Conservation (phyloP, 805 yeast genomes). For the Pichia nakasei region DNA sequence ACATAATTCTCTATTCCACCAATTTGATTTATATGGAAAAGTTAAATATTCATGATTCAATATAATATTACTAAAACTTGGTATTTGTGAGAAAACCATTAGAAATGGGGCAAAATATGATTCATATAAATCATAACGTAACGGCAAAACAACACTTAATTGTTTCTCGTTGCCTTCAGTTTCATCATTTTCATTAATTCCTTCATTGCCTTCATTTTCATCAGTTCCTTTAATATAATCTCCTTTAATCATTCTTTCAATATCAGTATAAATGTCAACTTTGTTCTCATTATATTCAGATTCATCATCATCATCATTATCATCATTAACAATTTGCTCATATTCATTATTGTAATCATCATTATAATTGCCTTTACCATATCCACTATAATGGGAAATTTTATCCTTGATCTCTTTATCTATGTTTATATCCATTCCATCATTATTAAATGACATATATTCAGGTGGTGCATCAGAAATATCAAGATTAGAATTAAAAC, state of each 20-base stretch:
- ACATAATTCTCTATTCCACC: constrained; percentile 31
- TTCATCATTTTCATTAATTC: neutral
- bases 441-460: neutral
- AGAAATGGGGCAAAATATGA: constrained; percentile 35
- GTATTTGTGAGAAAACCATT: constrained; percentile 30
- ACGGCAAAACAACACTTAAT: constrained; percentile 31
- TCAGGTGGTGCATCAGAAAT: neutral
- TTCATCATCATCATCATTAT: neutral
- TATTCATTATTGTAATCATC: too few relatives aligned
- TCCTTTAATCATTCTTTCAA: constrained; percentile 18
- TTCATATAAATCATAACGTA: constrained; percentile 26
- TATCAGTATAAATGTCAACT: constrained; percentile 26
- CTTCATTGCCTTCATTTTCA: neutral
- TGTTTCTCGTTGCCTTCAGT: neutral
- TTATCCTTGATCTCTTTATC: constrained; percentile 21
- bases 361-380: too few relatives aligned
- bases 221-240: neutral
- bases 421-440: constrained; percentile 4
- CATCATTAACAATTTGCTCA: too few relatives aligned
- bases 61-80: constrained; percentile 26
- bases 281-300: neutral
- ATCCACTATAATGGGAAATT: neutral
- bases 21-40: constrained; percentile 29
- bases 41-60: constrained; percentile 25
- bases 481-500: neutral